Evolutionary conservation across 1,284 basidiomycete species (phyloP), one percentile per base, ranked within the genome.

Genomic region (Amylostereum chailletii): DNA sequence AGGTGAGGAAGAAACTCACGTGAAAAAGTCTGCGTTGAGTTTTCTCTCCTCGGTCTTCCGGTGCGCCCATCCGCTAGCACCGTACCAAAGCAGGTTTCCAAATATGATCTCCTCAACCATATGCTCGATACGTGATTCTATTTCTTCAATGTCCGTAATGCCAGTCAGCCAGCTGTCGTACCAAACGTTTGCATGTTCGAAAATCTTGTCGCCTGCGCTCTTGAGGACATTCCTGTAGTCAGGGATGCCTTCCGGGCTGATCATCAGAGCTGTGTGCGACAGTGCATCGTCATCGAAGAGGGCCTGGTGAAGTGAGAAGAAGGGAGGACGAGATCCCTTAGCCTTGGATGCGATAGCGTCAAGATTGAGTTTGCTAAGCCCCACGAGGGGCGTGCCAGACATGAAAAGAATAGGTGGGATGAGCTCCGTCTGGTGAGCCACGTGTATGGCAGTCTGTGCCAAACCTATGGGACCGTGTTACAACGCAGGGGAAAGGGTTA

Each of bases 381-480:
- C 42, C 5, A 27, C 6, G 42, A 30, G 30, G 7, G 19, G 19
- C 11, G 29, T 30, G 9, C 52, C n/a, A 5, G 47, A 51, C 19
- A 57, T 54, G 50, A 66, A 65, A 42, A 68, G 55, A 0, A 60
- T 58, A 1, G 52, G 49, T 1, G 64, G 63, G 11, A 65, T 56
- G 4, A 68, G 52, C 3, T 57, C 48, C 0, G 57, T 55, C 10
- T 61, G 59, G 1, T 49, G 48, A 3, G 55, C 50, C 0, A 38
- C 27, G 36, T 70, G 69, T 3, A 65, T 59, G 5, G 68, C 65
- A 3, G 65, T 57, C 44, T 65, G 59, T 2, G 69, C 69, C 4
- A 71, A 60, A n/a, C 68, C 69, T 71, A 29, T 9, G 4, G 19
- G 19, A 19, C 19, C 19, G 19, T 19, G 19, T 19, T 19, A 34